Percentiles rank a stretch among this genome's conserved stretches.
Evolutionary conservation across 306 rosid genomes (phyloP).

Genomic region (Urtica urens): DNA sequence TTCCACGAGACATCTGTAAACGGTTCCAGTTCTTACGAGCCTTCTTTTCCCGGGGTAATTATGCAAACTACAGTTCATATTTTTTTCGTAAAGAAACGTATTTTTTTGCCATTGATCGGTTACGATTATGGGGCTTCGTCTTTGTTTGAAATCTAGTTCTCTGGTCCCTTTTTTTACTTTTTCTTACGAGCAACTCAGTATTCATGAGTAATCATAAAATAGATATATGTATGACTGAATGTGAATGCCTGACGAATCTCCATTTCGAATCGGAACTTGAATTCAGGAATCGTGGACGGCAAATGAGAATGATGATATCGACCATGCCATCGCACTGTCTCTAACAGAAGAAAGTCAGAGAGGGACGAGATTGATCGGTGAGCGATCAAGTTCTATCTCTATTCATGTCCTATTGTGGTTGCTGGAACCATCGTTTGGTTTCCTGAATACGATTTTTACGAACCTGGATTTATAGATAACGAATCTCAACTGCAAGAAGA

Average conservation of each 20-base stretch:
- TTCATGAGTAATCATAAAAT: too few relatives aligned
- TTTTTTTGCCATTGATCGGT: background rate
- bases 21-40: constrained; percentile 38
- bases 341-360: constrained; percentile 54
- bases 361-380: constrained; percentile 50
- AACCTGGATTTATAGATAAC: constrained; percentile 15
- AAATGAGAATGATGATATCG: constrained; percentile 66
- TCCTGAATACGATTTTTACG: background rate
- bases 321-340: constrained; percentile 83
- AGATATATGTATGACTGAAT: constrained; percentile 5
- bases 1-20: constrained; percentile 34
- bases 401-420: background rate
- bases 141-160: too few relatives aligned
- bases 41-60: constrained; percentile 71
- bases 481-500: constrained; percentile 68
- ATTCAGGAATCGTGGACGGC: constrained; percentile 66
- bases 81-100: background rate
- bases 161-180: too few relatives aligned
- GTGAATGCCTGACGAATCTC: constrained; percentile 17
- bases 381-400: constrained; percentile 26
- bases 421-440: background rate
- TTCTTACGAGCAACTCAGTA: too few relatives aligned
- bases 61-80: background rate
- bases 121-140: too few relatives aligned
- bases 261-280: constrained; percentile 20